phyloP scores from a whole-genome alignment of 2,329 filamentous ascomycete genomes.

The Ustulina deusta region DNA sequence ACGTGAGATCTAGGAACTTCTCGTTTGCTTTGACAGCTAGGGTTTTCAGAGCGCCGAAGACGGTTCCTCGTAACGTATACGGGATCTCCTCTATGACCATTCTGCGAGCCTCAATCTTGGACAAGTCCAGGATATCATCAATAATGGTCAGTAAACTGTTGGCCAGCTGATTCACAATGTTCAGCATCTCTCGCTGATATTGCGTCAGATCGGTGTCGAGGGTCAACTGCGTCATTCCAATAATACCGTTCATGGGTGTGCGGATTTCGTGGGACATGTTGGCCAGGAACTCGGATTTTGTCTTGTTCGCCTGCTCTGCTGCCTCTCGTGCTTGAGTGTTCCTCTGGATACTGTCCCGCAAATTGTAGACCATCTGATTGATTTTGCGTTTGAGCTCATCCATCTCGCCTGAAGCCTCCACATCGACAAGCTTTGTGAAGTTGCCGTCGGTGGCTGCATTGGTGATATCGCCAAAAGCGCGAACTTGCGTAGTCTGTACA shows the following conservation, averaged over 20 bases:
- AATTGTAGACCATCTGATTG: slow-evolving; percentile 98
- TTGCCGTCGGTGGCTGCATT: slow-evolving; percentile 96
- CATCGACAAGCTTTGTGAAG: slow-evolving; percentile 95
- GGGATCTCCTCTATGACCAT: slow-evolving; percentile 99
- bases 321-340: slow-evolving; percentile 97
- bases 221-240: slow-evolving; percentile 97
- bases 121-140: slow-evolving; percentile 81
- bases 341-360: slow-evolving; percentile 94
- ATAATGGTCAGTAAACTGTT: slow-evolving; percentile 98
- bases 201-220: slow-evolving; percentile 94
- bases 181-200: slow-evolving; percentile 97
- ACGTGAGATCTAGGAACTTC: slow-evolving; percentile 91
- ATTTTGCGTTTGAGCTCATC: slow-evolving; percentile 99
- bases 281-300: slow-evolving; percentile 96
- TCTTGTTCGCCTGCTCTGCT: slow-evolving; percentile 96
- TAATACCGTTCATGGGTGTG: slow-evolving; percentile 97
- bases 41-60: slow-evolving; percentile 97
- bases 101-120: slow-evolving; percentile 90
- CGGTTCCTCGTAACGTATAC: slow-evolving; percentile 91
- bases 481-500: slow-evolving; percentile 89
- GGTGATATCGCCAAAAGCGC: slow-evolving; percentile 98
- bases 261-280: slow-evolving; percentile 99
- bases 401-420: slow-evolving; percentile 98
- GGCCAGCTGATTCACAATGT: slow-evolving; percentile 95
- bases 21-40: slow-evolving; percentile 98